phyloP scores from a whole-genome alignment of 139 green algal genomes.

The Tetraselmis striata region DNA sequence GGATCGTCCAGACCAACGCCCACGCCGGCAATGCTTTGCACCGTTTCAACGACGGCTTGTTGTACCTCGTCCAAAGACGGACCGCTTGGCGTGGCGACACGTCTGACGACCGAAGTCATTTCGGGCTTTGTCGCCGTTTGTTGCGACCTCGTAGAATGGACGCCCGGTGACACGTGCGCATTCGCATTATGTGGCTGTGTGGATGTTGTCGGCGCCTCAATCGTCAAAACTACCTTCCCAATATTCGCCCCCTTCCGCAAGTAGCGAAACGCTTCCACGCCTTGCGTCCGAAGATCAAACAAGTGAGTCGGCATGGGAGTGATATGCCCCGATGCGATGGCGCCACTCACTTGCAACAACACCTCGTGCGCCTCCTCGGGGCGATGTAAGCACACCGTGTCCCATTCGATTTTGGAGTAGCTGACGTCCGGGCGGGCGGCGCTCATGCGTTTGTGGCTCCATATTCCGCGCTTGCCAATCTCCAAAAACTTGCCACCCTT shows the following conservation, averaged over 20 bases:
- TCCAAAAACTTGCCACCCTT: slow-evolving; percentile 62
- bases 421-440: neutral
- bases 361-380: neutral
- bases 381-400: neutral
- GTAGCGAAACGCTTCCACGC: neutral
- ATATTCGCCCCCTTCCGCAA: neutral
- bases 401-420: neutral
- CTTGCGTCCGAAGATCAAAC: neutral
- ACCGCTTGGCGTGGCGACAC: no score
- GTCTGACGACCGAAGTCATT: no score
- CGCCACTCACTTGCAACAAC: neutral
- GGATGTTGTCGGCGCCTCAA: neutral
- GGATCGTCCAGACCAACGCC: slow-evolving; percentile 40
- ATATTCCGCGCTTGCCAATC: slow-evolving; percentile 89
- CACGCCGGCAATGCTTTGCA: slow-evolving; percentile 8
- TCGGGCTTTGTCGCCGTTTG: no score
- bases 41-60: neutral
- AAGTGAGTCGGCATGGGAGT: neutral
- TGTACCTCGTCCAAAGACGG: neutral
- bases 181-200: no score
- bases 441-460: slow-evolving; percentile 26
- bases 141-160: no score
- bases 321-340: neutral
- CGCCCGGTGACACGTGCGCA: no score
- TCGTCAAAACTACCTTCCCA: neutral